Evolutionary conservation across 768 basidiomycete species (phyloP).

Genomic region (Termitomyces sp.): DNA sequence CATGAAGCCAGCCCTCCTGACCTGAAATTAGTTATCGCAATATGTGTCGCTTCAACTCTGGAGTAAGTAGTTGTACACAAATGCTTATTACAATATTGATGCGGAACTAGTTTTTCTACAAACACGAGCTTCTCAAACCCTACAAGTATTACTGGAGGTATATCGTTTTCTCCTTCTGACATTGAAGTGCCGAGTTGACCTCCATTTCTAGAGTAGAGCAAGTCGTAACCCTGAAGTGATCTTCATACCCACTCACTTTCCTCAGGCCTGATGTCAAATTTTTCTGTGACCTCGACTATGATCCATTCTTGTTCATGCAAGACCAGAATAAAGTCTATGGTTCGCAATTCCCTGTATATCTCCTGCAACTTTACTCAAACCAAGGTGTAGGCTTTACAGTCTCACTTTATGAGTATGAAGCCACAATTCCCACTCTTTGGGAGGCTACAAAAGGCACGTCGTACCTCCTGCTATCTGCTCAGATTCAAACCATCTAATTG

Average conservation of each 20-base stretch:
- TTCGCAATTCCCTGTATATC: conserved; percentile 21
- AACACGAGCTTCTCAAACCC: conserved; percentile 73
- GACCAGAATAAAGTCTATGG: conserved; percentile 85
- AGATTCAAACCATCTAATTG: neutral
- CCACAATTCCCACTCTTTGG: conserved; percentile 90
- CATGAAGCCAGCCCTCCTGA: neutral
- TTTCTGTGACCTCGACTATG: conserved; percentile 85
- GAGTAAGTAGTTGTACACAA: conserved; percentile 49
- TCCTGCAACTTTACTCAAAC: neutral
- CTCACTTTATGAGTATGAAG: conserved; percentile 77
- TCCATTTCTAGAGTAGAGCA: conserved; percentile 43
- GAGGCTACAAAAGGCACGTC: conserved; percentile 60
- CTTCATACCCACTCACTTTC: conserved; percentile 5
- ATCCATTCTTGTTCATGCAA: conserved; percentile 88
- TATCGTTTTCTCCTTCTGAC: neutral
- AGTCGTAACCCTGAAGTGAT: conserved; percentile 17
- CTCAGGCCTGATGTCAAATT: conserved; percentile 79
- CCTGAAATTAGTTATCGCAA: conserved; percentile 66
- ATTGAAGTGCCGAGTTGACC: neutral
- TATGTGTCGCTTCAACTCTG: conserved; percentile 97
- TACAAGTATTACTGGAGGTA: conserved; percentile 87
- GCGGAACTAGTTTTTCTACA: conserved; percentile 72
- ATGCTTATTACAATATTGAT: conserved; percentile 2
- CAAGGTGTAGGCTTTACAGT: conserved; percentile 71
- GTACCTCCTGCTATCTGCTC: neutral